Evolutionary conservation across 2,329 filamentous ascomycete species (phyloP).

Genomic region (Alternaria sp.): DNA sequence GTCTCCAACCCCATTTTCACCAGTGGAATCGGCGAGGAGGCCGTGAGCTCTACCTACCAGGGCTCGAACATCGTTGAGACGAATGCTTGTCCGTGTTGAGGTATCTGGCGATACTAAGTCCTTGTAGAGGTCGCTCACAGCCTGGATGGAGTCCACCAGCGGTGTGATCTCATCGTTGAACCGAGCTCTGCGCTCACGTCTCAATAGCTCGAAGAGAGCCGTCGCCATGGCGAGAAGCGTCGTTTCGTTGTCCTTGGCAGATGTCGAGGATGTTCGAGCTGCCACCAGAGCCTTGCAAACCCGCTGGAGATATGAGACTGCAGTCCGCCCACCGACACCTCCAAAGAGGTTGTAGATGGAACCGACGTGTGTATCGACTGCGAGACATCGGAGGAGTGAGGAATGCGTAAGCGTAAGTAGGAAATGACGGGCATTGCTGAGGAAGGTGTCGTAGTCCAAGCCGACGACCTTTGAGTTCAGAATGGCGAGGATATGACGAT

Average conservation of each 20-base stretch:
- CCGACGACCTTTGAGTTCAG: slow-evolving; percentile 16
- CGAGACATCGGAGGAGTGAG: slow-evolving; percentile 42
- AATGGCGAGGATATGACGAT: slow-evolving; percentile 34
- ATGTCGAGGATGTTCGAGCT: neutral
- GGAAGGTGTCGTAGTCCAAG: slow-evolving; percentile 5
- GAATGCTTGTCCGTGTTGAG: neutral
- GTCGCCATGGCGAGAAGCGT: slow-evolving; percentile 16
- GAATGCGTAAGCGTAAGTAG: slow-evolving; percentile 43
- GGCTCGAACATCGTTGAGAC: slow-evolving; percentile 18
- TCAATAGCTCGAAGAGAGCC: slow-evolving; percentile 28
- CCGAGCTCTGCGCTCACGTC: slow-evolving; percentile 23
- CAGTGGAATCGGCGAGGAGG: slow-evolving; percentile 13
- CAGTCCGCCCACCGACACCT: slow-evolving; percentile 39
- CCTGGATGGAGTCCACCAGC: slow-evolving; percentile 14
- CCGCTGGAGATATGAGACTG: slow-evolving; percentile 41
- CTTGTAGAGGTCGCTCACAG: slow-evolving; percentile 6
- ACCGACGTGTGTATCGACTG: slow-evolving; percentile 45
- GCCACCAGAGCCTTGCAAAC: slow-evolving; percentile 21
- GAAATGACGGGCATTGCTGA: slow-evolving; percentile 19
- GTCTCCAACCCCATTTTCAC: neutral
- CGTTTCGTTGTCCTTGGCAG: neutral
- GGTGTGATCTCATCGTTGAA: slow-evolving; percentile 26
- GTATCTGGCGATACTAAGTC: neutral
- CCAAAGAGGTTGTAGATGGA: slow-evolving; percentile 46
- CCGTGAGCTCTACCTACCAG: slow-evolving; percentile 24